Evolutionary conservation across 345 rosid genomes (phyloP), one percentile per base, ranked within the genome.

Genomic region (Populus simonii): DNA sequence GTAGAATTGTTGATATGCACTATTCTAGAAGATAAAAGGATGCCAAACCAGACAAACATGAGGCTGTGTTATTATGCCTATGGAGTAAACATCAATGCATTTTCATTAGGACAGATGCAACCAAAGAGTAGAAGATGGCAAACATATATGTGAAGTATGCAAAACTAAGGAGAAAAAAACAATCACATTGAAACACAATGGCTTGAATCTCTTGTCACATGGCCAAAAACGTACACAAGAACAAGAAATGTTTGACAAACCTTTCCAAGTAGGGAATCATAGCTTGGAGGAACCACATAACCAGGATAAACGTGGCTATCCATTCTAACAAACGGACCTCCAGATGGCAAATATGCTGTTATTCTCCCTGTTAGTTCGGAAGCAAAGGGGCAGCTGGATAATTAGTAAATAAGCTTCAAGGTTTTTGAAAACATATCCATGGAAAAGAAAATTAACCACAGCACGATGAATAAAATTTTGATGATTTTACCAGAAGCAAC

Each of bases 321-420:
- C 98, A 96, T 96, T 87, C 99, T 87, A 71, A 96, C 98, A 83
- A 93, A 93, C n/a, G 99, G 99, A 67, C 99, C 99, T 88, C 99
- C 98, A 81, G 99, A 91, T 75, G 99, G 99, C 82, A 96, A 84
- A 79, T 96, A 96, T 65, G 99, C 83, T 75, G 97, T 93, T 86
- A 96, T 92, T 85, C 96, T 93, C 72, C 99, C 99, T 96, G 92
- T 73, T 66, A 82, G 71, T 71, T 15, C 72, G 65, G 53, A 27
- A 49, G 20, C 11, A 13, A 27, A 27, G 38, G 27, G 13, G 45
- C 16, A 11, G 73, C 63, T 33, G 39, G 29, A 78, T 41, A 36
- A 12, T 61, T 39, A 77, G 45, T 5, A 39, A 74, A 20, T 51
- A 53, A 29, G 55, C 39, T 74, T 11, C 35, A 3, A 55, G 20